A percentile compares a stretch with the other conserved stretches of the same genome.
Evolutionary conservation across 306 rosid species (phyloP).

Genomic region (Echinosophora koreensis): DNA sequence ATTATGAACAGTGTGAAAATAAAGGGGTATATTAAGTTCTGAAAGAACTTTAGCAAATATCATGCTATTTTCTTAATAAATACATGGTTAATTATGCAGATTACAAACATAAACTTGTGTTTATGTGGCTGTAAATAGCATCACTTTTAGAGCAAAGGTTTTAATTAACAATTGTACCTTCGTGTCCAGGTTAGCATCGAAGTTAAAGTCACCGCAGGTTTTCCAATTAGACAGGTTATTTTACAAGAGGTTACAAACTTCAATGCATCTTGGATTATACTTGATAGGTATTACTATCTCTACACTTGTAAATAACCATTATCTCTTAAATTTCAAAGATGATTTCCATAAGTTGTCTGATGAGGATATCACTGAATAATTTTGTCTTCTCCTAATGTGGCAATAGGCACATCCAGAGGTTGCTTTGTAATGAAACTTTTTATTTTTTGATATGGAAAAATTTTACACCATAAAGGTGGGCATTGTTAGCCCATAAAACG

Average conservation of each 20-base stretch:
- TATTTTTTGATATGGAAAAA: neutral
- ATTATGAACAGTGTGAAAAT: slow-evolving; percentile 58
- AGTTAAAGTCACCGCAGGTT: slow-evolving; percentile 81
- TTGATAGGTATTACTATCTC: slow-evolving; percentile 68
- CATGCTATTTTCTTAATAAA: neutral
- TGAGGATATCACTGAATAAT: neutral
- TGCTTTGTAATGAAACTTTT: neutral
- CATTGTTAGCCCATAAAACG: too few species aligned
- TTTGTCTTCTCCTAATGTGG: neutral
- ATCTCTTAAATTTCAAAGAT: slow-evolving; percentile 24
- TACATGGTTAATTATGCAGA: neutral
- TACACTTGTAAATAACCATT: neutral
- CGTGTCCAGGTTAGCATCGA: slow-evolving; percentile 68
- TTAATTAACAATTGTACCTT: slow-evolving; percentile 3
- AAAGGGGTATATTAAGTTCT: slow-evolving; percentile 59
- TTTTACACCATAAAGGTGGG: neutral
- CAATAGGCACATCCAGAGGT: slow-evolving; percentile 2
- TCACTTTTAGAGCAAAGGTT: neutral
- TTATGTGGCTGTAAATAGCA: neutral
- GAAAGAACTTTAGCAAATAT: neutral
- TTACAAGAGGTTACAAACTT: slow-evolving; percentile 65
- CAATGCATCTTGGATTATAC: slow-evolving; percentile 73
- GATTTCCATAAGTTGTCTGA: neutral
- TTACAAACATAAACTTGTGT: neutral
- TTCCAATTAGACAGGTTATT: slow-evolving; percentile 73